A percentile compares a stretch with the other conserved stretches of the same genome.
These are phyloP conservation scores for Geotrichum histeridarum DNA, from an alignment of 1,139 yeast genomes.

Conservation along the genomic window DNA sequence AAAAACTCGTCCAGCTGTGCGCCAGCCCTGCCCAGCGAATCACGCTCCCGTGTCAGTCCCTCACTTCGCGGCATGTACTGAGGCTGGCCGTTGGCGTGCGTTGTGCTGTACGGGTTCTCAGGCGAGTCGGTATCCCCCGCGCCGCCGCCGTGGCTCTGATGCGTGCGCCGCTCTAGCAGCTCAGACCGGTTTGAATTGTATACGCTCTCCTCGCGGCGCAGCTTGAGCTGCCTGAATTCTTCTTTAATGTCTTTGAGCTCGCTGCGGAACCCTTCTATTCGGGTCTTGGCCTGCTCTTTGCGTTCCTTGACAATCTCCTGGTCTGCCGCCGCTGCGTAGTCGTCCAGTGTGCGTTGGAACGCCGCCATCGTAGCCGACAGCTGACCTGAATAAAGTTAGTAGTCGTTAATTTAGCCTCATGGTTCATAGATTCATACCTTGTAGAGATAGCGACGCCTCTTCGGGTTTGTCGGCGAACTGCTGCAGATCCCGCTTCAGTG, in stretches of 20 bases:
- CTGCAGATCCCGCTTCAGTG: constrained; percentile 62
- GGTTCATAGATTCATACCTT: constrained; percentile 39
- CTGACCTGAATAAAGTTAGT: constrained; percentile 43
- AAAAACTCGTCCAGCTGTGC: constrained; percentile 82
- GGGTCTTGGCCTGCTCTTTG: constrained; percentile 56
- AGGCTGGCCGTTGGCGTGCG: constrained; percentile 8
- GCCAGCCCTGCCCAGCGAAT: constrained; percentile 63
- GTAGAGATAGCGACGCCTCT: constrained; percentile 68
- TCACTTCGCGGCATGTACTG: constrained; percentile 42
- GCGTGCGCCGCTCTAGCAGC: constrained; percentile 52
- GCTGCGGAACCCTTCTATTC: constrained; percentile 55
- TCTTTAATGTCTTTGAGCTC: constrained; percentile 55
- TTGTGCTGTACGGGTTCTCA: constrained; percentile 55
- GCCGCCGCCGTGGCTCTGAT: neutral
- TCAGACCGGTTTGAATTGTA: constrained; percentile 52
- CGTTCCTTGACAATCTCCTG: constrained; percentile 56
- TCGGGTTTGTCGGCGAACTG: constrained; percentile 62
- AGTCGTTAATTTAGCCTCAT: neutral
- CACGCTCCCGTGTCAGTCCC: constrained; percentile 64
- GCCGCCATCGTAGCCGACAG: constrained; percentile 78
- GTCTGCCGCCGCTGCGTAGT: constrained; percentile 60
- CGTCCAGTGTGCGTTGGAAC: constrained; percentile 68
- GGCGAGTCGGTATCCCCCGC: constrained; percentile 31
- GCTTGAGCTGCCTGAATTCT: constrained; percentile 60
- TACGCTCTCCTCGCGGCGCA: constrained; percentile 54